These are phyloP conservation scores for Nigrograna mackinnonii DNA, from an alignment of 2,329 filamentous ascomycete genomes.

Conservation along the genomic window DNA sequence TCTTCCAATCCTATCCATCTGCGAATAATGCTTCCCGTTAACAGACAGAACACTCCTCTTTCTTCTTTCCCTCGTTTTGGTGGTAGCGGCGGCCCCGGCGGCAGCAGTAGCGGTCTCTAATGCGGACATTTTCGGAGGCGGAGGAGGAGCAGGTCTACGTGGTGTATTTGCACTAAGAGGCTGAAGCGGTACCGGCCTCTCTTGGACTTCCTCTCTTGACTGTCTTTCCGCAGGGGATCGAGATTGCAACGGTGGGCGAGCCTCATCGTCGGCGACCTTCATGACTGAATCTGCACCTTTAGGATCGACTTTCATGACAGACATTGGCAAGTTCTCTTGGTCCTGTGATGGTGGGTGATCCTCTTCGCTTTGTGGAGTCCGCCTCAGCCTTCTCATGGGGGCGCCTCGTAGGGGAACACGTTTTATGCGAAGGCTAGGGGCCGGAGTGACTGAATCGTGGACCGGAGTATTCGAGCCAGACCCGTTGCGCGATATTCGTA, in stretches of 20 bases:
- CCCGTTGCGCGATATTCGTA: conserved; percentile 40
- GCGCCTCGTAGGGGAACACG: conserved; percentile 42
- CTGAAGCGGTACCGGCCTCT: conserved; percentile 54
- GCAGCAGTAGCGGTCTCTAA: conserved; percentile 87
- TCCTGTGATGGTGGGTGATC: conserved; percentile 59
- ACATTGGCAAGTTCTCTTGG: conserved; percentile 77
- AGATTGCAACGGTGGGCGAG: conserved; percentile 21
- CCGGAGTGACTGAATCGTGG: conserved; percentile 43
- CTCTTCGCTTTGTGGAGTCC: conserved; percentile 44
- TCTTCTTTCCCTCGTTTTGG: conserved; percentile 70
- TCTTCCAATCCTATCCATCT: conserved; percentile 86
- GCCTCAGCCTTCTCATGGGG: conserved; percentile 40
- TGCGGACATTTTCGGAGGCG: conserved; percentile 94
- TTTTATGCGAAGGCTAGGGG: conserved; percentile 43
- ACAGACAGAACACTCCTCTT: conserved; percentile 83
- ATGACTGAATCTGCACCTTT: conserved; percentile 34
- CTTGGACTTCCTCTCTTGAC: conserved; percentile 41
- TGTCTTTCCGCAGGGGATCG: conserved; percentile 33
- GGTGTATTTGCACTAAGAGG: conserved; percentile 71
- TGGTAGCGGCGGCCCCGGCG: conserved; percentile 77
- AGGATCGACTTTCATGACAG: conserved; percentile 34
- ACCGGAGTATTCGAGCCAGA: conserved; percentile 42
- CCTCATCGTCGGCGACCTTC: conserved; percentile 32
- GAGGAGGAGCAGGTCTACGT: conserved; percentile 70
- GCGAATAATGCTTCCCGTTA: conserved; percentile 88